phyloP scores from a whole-genome alignment of 371 early-diverging fungal genomes.

The Sporodiniella umbellata region DNA sequence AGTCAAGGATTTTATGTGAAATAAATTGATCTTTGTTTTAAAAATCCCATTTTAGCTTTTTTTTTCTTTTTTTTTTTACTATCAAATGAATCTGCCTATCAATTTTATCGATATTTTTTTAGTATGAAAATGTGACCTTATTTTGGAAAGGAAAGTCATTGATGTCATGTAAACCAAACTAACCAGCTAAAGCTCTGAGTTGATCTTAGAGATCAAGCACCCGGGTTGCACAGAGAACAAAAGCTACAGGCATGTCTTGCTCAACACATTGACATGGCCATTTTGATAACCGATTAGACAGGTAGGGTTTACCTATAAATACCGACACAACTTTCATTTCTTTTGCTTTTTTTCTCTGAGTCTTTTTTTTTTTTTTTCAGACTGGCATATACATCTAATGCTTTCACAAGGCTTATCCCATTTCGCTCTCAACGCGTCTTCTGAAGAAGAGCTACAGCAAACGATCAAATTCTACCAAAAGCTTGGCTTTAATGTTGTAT shows the following conservation, averaged over 20 bases:
- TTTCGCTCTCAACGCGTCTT: slow-evolving; percentile 49
- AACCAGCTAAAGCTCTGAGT: too few species aligned
- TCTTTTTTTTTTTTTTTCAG: not conserved
- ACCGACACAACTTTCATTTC: not conserved
- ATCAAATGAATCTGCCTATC: slow-evolving; percentile 1
- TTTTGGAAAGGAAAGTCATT: not conserved
- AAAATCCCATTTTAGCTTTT: not conserved
- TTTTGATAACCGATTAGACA: not conserved
- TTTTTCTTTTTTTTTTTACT: too few species aligned
- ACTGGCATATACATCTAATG: slow-evolving; percentile 9
- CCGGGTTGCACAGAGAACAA: not conserved
- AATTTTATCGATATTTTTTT: slow-evolving; percentile 2
- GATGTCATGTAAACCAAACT: not conserved
- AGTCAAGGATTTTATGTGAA: slow-evolving; percentile 91
- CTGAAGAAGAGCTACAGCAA: slow-evolving; percentile 22
- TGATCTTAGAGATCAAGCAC: not conserved
- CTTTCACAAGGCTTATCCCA: slow-evolving; percentile 53
- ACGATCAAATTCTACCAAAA: slow-evolving; percentile 52
- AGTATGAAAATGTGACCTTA: not conserved
- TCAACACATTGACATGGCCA: not conserved
- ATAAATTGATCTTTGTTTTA: slow-evolving; percentile 19
- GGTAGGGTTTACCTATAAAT: not conserved
- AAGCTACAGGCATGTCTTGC: too few species aligned
- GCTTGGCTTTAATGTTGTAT: slow-evolving; percentile 50
- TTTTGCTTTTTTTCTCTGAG: not conserved